Conservation (phyloP, 331 rosid species). For the Quercus tomentella region DNA sequence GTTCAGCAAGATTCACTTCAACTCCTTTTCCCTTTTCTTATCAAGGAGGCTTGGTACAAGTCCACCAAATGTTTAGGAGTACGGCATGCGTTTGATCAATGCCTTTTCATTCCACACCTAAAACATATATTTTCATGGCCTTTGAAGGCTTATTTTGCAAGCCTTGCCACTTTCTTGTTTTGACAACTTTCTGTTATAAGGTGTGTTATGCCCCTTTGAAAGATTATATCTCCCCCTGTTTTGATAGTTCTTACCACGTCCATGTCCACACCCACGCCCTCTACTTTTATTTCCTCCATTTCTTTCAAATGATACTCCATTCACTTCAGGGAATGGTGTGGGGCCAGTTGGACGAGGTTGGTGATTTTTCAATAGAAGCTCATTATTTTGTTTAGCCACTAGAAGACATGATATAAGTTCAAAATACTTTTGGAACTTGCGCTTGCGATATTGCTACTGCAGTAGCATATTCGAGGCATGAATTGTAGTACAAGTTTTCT, state of each 20-base stretch:
- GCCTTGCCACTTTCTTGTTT: neutral
- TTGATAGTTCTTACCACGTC: neutral
- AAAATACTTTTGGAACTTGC: neutral
- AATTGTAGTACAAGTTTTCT: neutral
- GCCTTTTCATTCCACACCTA: neutral
- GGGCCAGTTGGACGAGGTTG: too few species aligned
- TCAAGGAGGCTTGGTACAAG: neutral
- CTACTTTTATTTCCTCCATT: too few species aligned
- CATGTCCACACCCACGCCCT: too few species aligned
- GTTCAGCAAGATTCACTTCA: neutral
- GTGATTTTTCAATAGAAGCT: too few species aligned
- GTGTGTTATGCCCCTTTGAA: neutral
- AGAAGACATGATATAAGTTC: neutral
- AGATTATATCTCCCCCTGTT: neutral
- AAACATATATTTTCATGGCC: neutral
- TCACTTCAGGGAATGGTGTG: too few species aligned
- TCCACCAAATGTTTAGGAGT: neutral
- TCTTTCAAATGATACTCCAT: too few species aligned
- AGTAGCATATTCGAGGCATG: neutral
- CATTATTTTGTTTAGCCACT: too few species aligned
- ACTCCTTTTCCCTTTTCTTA: neutral
- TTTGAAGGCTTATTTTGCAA: neutral
- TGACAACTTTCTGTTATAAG: neutral
- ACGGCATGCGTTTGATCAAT: neutral
- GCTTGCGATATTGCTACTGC: neutral